Base-by-base conservation (phyloP, 192 early-diverging fungal species). In the Entomortierella lignicola region DNA sequence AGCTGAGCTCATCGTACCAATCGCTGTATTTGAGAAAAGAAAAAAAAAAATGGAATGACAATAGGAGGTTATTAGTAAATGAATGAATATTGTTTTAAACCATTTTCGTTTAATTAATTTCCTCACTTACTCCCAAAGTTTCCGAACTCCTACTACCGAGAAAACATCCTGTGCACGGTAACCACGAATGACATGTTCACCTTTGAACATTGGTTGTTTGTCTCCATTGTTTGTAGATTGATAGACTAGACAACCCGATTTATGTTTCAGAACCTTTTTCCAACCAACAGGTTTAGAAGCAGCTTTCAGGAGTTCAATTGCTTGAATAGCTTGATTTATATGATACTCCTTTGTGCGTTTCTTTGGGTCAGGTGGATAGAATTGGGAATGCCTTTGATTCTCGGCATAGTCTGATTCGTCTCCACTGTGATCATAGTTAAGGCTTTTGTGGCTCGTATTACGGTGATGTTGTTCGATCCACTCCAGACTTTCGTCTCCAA, bases 231-330 rank as follows among this genome's bases (percentile, higher is more conserved):
- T 80, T n/a, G 44, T 72, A 27, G 82, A 84, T 75, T 84, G 85
- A 37, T 81, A 86, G 44, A 89, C 88, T 10, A 82, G 60, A 29
- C 83, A 83, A 29, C 83, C 84, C 43, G 82, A 84, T 51, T 89
- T 89, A 57, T 86, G 82, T 12, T 85, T 86, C 21, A 85, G 48
- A 29, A 84, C 83, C 52, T 84, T 84, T 70, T 87, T 87, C 88
- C 88, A 89, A 15, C 77, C 85, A 11, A 48, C 30, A 25, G 81
- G 63, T 56, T 82, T 64, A 6, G 79, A 70, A 18, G 85, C 66
- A 1, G 63, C 71, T 47, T 89, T 89, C 10, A 89, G 68, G 0
- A 70, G 80, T 23, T 70, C 12, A 32, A 89, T 69, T 0, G 88
- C 84, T 41, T 72, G 80, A 41, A 86, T 81, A 1, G 88, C 85